Conservation (phyloP, 768 basidiomycete species). For the Zangia roseola region DNA sequence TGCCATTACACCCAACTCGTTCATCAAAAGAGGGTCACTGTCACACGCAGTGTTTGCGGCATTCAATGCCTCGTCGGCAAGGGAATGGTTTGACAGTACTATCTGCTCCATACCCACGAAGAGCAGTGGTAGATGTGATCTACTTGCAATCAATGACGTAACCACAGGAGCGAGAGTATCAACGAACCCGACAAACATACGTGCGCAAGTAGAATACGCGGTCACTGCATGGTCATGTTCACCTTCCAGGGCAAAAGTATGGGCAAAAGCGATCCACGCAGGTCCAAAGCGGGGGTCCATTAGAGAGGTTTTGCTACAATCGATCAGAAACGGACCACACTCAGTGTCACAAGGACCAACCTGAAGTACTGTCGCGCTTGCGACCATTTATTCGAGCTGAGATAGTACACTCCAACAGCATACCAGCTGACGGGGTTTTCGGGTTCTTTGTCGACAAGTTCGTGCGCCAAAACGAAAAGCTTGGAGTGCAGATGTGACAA, state of each 20-base stretch:
- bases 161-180: neutral
- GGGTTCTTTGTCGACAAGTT: constrained; percentile 92
- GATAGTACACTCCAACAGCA: constrained; percentile 97
- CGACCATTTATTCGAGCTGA: constrained; percentile 80
- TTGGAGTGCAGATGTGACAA: constrained; percentile 87
- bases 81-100: constrained; percentile 71
- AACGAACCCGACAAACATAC: constrained; percentile 89
- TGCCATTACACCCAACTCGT: constrained; percentile 92
- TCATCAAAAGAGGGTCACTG: constrained; percentile 84
- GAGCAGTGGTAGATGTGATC: constrained; percentile 92
- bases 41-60: constrained; percentile 82
- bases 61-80: constrained; percentile 87
- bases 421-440: constrained; percentile 96
- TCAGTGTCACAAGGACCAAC: constrained; percentile 40
- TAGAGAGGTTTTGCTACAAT: constrained; percentile 82
- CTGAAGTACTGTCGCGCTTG: constrained; percentile 95
- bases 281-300: constrained; percentile 97
- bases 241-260: constrained; percentile 95
- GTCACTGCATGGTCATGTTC: constrained; percentile 99
- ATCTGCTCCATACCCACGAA: constrained; percentile 99
- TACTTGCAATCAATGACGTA: constrained; percentile 34
- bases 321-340: constrained; percentile 6
- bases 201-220: constrained; percentile 94
- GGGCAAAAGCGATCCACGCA: constrained; percentile 97
- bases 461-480: constrained; percentile 94